These are phyloP conservation scores for Talaromyces sp. DNA, from an alignment of 2,329 filamentous ascomycete genomes.

Conservation along the genomic window DNA sequence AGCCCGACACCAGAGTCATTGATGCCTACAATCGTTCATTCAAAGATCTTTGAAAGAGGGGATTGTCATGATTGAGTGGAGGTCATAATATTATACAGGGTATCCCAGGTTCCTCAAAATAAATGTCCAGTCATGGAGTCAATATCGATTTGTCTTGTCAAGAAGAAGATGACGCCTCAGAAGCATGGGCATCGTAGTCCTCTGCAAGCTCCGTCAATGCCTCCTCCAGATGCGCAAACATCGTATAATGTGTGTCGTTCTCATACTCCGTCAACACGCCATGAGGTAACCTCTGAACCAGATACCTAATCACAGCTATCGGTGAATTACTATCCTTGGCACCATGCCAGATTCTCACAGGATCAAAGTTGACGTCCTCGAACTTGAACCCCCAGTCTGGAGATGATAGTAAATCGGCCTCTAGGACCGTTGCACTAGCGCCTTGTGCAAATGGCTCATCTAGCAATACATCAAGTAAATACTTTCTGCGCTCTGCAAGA, in stretches of 20 bases:
- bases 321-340: slow-evolving; percentile 31
- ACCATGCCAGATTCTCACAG: slow-evolving; percentile 32
- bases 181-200: slow-evolving; percentile 4
- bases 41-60: background rate
- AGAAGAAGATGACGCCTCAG: background rate
- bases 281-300: slow-evolving; percentile 39
- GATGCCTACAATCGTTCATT: background rate
- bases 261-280: slow-evolving; percentile 35
- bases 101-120: background rate
- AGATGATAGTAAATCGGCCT: slow-evolving; percentile 28
- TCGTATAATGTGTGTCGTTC: slow-evolving; percentile 27
- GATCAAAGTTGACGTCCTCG: slow-evolving; percentile 28
- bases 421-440: slow-evolving; percentile 26
- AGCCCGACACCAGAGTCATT: background rate
- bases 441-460: slow-evolving; percentile 32
- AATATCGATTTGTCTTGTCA: background rate
- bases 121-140: background rate
- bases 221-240: slow-evolving; percentile 9
- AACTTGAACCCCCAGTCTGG: slow-evolving; percentile 33
- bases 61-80: background rate
- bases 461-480: slow-evolving; percentile 23
- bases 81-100: background rate
- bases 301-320: slow-evolving; percentile 38
- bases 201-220: slow-evolving; percentile 2
- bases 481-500: slow-evolving; percentile 21